Evolutionary conservation across 169 alveolate genomes (phyloP).

Genomic region (Plasmodium relictum): DNA sequence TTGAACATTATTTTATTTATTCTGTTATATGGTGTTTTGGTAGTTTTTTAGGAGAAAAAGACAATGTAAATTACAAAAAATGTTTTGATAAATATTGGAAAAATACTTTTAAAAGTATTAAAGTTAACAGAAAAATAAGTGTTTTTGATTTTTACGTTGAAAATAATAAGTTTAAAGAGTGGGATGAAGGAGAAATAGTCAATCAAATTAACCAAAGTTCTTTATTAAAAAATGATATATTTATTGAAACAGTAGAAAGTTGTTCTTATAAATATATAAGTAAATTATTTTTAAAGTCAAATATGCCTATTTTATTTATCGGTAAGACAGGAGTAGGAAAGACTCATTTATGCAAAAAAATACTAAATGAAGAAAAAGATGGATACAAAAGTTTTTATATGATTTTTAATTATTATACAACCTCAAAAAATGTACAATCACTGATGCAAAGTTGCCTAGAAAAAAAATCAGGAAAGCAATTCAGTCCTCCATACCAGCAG

Average conservation of each 20-base stretch:
- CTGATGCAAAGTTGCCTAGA: slow-evolving; percentile 90
- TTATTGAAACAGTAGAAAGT: slow-evolving; percentile 67
- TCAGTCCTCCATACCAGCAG: slow-evolving; percentile 95
- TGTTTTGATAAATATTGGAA: slow-evolving; percentile 96
- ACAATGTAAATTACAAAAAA: slow-evolving; percentile 94
- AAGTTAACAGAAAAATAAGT: slow-evolving; percentile 96
- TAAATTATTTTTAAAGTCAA: slow-evolving; percentile 39
- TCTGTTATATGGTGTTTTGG: slow-evolving; percentile 96
- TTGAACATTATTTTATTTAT: slow-evolving; percentile 94
- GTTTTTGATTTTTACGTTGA: slow-evolving; percentile 96
- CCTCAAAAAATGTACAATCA: slow-evolving; percentile 80
- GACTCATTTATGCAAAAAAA: slow-evolving; percentile 96
- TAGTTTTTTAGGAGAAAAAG: slow-evolving; percentile 95
- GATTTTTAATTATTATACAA: slow-evolving; percentile 83
- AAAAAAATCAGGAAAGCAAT: slow-evolving; percentile 96
- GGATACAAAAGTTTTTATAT: slow-evolving; percentile 89
- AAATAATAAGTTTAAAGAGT: slow-evolving; percentile 91
- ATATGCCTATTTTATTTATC: slow-evolving; percentile 62
- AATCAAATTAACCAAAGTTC: slow-evolving; percentile 18
- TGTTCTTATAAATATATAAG: slow-evolving; percentile 58
- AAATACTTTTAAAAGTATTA: slow-evolving; percentile 95
- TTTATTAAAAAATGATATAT: slow-evolving; percentile 33
- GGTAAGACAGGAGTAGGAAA: slow-evolving; percentile 81
- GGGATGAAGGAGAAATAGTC: slow-evolving; percentile 77
- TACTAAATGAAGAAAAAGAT: slow-evolving; percentile 92